Base-by-base conservation (phyloP, 768 basidiomycete species). In the Suillus subluteus region DNA sequence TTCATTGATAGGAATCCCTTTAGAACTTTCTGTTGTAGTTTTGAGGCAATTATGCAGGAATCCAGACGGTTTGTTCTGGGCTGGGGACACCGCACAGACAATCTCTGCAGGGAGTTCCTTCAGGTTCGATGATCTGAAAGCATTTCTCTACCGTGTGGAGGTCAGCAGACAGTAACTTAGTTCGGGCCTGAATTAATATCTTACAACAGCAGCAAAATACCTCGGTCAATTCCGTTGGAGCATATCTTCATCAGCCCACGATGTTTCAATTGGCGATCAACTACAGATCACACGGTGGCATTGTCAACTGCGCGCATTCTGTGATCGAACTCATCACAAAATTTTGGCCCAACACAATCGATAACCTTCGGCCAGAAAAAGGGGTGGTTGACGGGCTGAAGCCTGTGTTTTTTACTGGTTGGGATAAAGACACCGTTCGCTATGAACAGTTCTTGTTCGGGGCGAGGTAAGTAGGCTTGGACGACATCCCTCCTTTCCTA, bases 81-180 rank as follows among this genome's bases (percentile, higher is more conserved):
- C 90, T 2, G 91, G 92, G 0, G 91, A 93, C 71, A 92, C 91
- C 0, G 90, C 91, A 0, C 91, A 93, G 68, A 90, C 91, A 0
- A 92, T 93, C 46, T 87, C 89, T 0, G 83, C 85, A 0, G 91
- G 91, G 3, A 90, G 88, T 67, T 83, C 89, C 0, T 93, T 93
- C 69, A 79, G 87, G 12, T 93, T 93, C 72, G 79, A 89, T 63
- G 89, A 91, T 54, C 72, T 93, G 62, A 91, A 88, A 72, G 85
- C 91, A 0, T 91, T 90, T 68, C 68, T 91, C 37, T 86, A 83
- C 65, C 82, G 88, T 54, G 73, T 87, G 1, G 90, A 92, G 78
- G 91, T 89, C 63, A 52, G 76, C 23, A 21, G 12, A 12, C 30
- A 35, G 21, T 65, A 41, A 21, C 6, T 30, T 41, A 43, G 23